These are phyloP conservation scores for Silene coronaria DNA, from an alignment of 179 eudicot genomes.

Conservation along the genomic window DNA sequence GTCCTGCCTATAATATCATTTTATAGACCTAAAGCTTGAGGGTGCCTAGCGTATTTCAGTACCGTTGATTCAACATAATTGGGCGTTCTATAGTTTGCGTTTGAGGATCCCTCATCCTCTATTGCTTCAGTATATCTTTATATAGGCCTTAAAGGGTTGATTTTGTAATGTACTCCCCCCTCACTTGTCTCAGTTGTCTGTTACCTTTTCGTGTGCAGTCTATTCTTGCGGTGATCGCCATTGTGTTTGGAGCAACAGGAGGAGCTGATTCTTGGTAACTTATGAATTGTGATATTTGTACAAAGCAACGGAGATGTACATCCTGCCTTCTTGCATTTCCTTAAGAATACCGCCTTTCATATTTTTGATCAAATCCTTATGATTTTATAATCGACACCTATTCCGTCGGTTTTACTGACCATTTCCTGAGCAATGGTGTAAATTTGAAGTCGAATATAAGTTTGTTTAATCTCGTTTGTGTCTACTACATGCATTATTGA, in stretches of 20 bases:
- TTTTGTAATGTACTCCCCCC: not conserved
- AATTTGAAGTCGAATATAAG: not conserved
- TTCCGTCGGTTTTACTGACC: not conserved
- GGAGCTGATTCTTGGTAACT: slow-evolving; percentile 44
- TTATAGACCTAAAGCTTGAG: not conserved
- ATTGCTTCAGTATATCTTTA: not conserved
- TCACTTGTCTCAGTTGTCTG: not conserved
- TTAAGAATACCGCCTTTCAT: not conserved
- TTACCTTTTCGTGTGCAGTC: slow-evolving; percentile 35
- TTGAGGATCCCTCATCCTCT: not conserved
- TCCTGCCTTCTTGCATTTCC: slow-evolving; percentile 15
- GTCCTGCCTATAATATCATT: not conserved
- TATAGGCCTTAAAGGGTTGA: not conserved
- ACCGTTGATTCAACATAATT: not conserved
- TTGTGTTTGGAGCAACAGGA: slow-evolving; percentile 46
- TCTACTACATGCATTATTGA: not conserved
- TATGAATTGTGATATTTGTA: not conserved
- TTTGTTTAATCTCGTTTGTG: not conserved
- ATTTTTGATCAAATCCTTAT: not conserved
- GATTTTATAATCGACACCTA: not conserved
- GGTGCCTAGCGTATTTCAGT: not conserved
- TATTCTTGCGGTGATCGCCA: slow-evolving; percentile 47
- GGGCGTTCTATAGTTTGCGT: not conserved
- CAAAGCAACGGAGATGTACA: slow-evolving; percentile 25
- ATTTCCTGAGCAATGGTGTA: not conserved